Evolutionary conservation across 257 asterid genomes (phyloP), one percentile per base, ranked within the genome.

Genomic region (Coffea canephora): DNA sequence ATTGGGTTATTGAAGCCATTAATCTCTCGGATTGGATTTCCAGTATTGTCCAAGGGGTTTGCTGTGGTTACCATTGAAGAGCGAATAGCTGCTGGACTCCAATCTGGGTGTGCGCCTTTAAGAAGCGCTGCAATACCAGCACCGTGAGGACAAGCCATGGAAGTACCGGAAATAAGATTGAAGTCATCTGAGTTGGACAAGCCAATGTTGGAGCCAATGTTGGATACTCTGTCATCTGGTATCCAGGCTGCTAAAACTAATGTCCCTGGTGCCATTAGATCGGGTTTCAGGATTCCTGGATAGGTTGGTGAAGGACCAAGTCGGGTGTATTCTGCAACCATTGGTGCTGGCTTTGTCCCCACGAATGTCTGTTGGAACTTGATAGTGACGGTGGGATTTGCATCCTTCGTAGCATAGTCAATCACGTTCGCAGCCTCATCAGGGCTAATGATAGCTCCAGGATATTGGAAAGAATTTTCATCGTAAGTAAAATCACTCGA

Each of bases 61-160:
- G 91, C 89, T 0, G 89, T 86, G 11, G 90, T 88, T 50, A 88
- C 62, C 90, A 85, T 83, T 25, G 91, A 83, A 0, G 89, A 86
- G 1, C 82, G 85, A 62, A 86, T 88, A 1, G 91, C 87, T 11
- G 89, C 88, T 0, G 91, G 90, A 68, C 86, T 81, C 90, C 90
- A 88, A n/a, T 83, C 84, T 0, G 88, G 88, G 39, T 82, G 87
- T 0, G 88, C 90, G 2, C 82, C 87, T 80, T 79, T 88, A 1
- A 88, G 83, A 10, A 88, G 89, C 1, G 89, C 89, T 3, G 90
- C 87, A 15, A 88, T 70, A 6, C 86, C 90, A 1, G 91, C 70
- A 72, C 81, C 82, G 57, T 88, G 90, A 6, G 91, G 90, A 34
- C 89, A 82, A 39, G 91, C 82, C 90, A 86, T 86, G 21, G 89